Evolutionary conservation across 2,329 filamentous ascomycete species (phyloP).

Genomic region (Myriosclerotinia duriaeana): DNA sequence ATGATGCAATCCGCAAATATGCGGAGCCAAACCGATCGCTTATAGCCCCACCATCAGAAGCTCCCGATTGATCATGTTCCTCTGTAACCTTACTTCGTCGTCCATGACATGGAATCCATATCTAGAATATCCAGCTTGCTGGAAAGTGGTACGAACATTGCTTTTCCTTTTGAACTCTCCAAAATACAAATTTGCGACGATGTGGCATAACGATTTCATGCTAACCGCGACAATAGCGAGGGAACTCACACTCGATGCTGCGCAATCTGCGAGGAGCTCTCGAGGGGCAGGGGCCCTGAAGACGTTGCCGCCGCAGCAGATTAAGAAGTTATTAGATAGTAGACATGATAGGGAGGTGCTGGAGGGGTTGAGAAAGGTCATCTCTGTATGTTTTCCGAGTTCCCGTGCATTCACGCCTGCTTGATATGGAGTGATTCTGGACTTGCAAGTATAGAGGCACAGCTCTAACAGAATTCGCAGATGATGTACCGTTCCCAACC

Average conservation of each 20-base stretch:
- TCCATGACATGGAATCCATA: slow-evolving; percentile 85
- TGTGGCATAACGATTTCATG: slow-evolving; percentile 24
- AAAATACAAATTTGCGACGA: background rate
- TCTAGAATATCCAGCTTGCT: slow-evolving; percentile 90
- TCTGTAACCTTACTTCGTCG: slow-evolving; percentile 27
- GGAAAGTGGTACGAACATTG: slow-evolving; percentile 72
- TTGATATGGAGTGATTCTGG: background rate
- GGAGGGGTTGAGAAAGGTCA: slow-evolving; percentile 84
- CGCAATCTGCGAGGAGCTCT: slow-evolving; percentile 75
- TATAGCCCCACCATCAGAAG: slow-evolving; percentile 35
- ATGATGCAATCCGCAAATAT: slow-evolving; percentile 21
- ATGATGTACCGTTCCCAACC: slow-evolving; percentile 94
- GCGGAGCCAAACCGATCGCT: slow-evolving; percentile 30
- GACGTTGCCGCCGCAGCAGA: slow-evolving; percentile 73
- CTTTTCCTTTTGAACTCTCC: background rate
- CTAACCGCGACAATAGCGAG: slow-evolving; percentile 60
- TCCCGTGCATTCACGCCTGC: background rate
- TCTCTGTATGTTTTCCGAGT: slow-evolving; percentile 61
- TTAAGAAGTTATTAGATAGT: slow-evolving; percentile 93
- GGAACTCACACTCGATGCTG: slow-evolving; percentile 95
- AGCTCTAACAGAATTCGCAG: slow-evolving; percentile 47
- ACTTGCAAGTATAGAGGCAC: slow-evolving; percentile 3
- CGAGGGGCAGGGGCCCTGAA: slow-evolving; percentile 54
- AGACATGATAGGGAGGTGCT: slow-evolving; percentile 89
- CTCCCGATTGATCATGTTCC: slow-evolving; percentile 31